These are phyloP conservation scores for Brassica hybrid DNA, from an alignment of 441 rosid genomes.

Conservation along the genomic window DNA sequence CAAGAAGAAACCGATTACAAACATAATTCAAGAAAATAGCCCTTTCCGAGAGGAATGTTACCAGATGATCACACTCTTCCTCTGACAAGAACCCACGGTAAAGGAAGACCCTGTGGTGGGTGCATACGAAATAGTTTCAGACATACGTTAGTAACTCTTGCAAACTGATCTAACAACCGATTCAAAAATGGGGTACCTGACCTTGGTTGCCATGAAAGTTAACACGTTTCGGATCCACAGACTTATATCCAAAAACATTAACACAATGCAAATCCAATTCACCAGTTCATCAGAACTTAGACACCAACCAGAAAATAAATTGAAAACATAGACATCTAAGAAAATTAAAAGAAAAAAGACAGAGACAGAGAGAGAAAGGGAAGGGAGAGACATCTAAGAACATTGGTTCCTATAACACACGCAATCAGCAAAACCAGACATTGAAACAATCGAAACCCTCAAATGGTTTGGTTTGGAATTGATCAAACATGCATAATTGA, in stretches of 20 bases:
- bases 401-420: too few relatives aligned
- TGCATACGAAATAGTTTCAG: slow-evolving; percentile 42
- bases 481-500: too few relatives aligned
- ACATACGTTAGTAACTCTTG: background rate
- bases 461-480: too few relatives aligned
- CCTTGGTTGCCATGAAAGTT: slow-evolving; percentile 96
- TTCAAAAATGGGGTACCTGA: slow-evolving; percentile 74
- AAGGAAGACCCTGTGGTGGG: slow-evolving; percentile 67
- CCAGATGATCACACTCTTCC: too few relatives aligned
- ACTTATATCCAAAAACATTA: slow-evolving; percentile 46
- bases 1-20: slow-evolving; percentile 3
- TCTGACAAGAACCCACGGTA: too few relatives aligned
- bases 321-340: background rate
- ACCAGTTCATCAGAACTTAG: background rate
- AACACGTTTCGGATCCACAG: slow-evolving; percentile 69
- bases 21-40: slow-evolving; percentile 14
- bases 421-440: too few relatives aligned
- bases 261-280: too few relatives aligned
- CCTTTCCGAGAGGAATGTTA: slow-evolving; percentile 31
- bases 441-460: too few relatives aligned
- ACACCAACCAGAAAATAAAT: too few relatives aligned
- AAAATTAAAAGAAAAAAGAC: background rate
- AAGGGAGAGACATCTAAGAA: too few relatives aligned
- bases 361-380: background rate
- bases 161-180: background rate